Base-by-base conservation (phyloP, 495 filamentous ascomycete species). In the Neurospora discreta region DNA sequence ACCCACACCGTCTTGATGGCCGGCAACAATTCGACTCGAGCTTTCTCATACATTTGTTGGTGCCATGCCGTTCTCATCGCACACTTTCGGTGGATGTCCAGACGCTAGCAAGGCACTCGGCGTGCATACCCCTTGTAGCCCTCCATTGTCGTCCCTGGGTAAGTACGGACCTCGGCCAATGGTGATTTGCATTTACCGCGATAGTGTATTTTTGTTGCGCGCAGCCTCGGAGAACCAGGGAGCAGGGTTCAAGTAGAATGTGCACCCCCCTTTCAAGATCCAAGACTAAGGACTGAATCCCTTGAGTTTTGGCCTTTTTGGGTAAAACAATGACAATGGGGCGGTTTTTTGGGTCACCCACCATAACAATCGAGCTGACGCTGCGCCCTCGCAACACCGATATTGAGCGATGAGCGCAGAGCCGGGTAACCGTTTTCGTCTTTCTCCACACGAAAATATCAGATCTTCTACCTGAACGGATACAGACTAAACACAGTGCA, bases 321-420 rank as follows among this genome's bases (percentile, higher is more conserved):
- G n/a, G n/a, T n/a, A n/a, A n/a, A n/a, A n/a, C n/a, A n/a, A n/a
- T n/a, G n/a, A n/a, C n/a, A n/a, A n/a, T n/a, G n/a, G n/a, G n/a
- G n/a, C n/a, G n/a, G n/a, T n/a, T n/a, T n/a, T n/a, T n/a, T n/a
- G n/a, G n/a, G n/a, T n/a, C n/a, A n/a, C n/a, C n/a, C n/a, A n/a
- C n/a, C n/a, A 72, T 69, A 2, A 69, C 15, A 30, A 70, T 20
- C 36, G 39, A 30, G 18, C 69, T 33, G 39, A 68, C 52, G 18
- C 71, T 72, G 60, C 65, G 71, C 39, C 70, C 4, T 71, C 39
- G 18, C 38, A 5, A 69, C 41, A 68, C 36, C 18, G 42, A 44
- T 42, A 71, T 58, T 68, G 68, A 69, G 71, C 71, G 70, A 41
- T 72, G 71, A 67, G 43, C 52, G 71, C 70, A 58, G 69, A 44